Evolutionary conservation across 108 stramenopile species (phyloP).

Genomic region (Cylindrotheca fusiformis): DNA sequence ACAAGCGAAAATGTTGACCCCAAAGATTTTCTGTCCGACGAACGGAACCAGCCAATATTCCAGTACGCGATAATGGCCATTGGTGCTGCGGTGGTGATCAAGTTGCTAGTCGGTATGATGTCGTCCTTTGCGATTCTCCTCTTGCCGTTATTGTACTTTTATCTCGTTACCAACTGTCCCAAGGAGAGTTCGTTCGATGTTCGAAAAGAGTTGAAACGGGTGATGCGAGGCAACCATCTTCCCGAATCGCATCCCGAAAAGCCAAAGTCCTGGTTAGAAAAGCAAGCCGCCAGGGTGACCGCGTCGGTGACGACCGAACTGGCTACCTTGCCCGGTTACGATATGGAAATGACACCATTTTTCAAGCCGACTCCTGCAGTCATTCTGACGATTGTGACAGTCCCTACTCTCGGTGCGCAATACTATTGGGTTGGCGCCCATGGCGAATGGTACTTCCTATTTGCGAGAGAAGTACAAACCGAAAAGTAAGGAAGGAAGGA

Average conservation of each 20-base stretch:
- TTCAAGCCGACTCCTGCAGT: slow-evolving; percentile 29
- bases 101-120: not conserved
- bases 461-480: slow-evolving; percentile 5
- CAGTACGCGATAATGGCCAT: slow-evolving; percentile 6
- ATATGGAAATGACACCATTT: slow-evolving; percentile 31
- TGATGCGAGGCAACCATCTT: slow-evolving; percentile 69
- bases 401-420: slow-evolving; percentile 43
- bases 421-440: slow-evolving; percentile 74
- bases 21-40: not conserved
- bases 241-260: slow-evolving; percentile 63
- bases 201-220: slow-evolving; percentile 70
- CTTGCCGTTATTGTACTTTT: slow-evolving; percentile 55
- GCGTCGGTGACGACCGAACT: slow-evolving; percentile 68
- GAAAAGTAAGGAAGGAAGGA: slow-evolving; percentile 1
- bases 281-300: slow-evolving; percentile 42
- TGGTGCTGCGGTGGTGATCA: not conserved
- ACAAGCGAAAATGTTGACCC: no score
- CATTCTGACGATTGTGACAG: slow-evolving; percentile 36
- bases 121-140: slow-evolving; percentile 30
- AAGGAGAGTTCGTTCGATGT: slow-evolving; percentile 57
- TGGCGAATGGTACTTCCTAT: slow-evolving; percentile 47
- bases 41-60: not conserved
- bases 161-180: slow-evolving; percentile 53
- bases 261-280: slow-evolving; percentile 53
- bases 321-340: slow-evolving; percentile 56